A percentile compares a stretch with the other conserved stretches of the same genome.
These are phyloP conservation scores for Salix caprea DNA, from an alignment of 345 rosid species.

Conservation along the genomic window DNA sequence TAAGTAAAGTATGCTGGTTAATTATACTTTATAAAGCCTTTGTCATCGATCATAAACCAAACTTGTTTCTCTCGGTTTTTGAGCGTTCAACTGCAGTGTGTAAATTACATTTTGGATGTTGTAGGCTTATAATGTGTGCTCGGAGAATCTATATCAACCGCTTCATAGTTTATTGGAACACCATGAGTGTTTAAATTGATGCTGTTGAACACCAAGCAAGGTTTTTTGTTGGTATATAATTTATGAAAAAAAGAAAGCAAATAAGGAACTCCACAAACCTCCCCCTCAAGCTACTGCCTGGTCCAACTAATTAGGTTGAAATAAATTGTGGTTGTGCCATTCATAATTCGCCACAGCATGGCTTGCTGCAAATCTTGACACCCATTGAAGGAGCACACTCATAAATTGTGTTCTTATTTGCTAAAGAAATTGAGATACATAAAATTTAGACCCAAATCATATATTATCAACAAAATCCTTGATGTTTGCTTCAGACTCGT, in stretches of 20 bases:
- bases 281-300: neutral
- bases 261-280: neutral
- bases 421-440: no score
- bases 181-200: neutral
- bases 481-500: neutral
- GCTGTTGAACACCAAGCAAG: neutral
- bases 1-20: neutral
- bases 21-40: neutral
- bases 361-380: neutral
- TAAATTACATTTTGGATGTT: neutral
- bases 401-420: neutral
- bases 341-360: neutral
- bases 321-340: neutral
- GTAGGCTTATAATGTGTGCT: neutral
- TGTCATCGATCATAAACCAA: neutral
- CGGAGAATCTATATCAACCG: neutral
- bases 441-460: no score
- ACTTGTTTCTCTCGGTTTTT: neutral
- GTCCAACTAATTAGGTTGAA: neutral
- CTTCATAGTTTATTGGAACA: neutral
- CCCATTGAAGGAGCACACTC: neutral
- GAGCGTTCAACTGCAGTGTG: neutral
- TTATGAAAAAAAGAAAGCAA: no score
- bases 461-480: neutral
- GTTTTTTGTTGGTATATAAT: neutral